These are phyloP conservation scores for Suillus cothurnatus DNA, from an alignment of 768 basidiomycete species.

Conservation along the genomic window DNA sequence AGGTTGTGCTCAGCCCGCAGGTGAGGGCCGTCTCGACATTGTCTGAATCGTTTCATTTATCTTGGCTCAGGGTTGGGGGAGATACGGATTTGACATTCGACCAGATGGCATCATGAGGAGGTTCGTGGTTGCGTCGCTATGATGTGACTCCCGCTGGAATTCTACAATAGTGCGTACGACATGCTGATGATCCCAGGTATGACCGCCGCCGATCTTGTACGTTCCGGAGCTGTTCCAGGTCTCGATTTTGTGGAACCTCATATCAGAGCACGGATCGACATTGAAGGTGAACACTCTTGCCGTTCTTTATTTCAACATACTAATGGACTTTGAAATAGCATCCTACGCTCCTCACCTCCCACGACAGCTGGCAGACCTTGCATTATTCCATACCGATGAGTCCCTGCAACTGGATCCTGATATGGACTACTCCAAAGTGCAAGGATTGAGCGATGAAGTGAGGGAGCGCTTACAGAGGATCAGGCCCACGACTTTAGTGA, in stretches of 20 bases:
- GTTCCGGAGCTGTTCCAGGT: slow-evolving; percentile 42
- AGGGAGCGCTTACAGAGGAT: slow-evolving; percentile 61
- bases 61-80: slow-evolving; percentile 41
- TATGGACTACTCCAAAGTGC: slow-evolving; percentile 67
- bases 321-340: slow-evolving; percentile 38
- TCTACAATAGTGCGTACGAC: slow-evolving; percentile 64
- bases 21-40: slow-evolving; percentile 26
- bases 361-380: slow-evolving; percentile 77
- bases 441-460: slow-evolving; percentile 77
- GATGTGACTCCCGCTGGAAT: slow-evolving; percentile 6
- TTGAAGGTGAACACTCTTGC: slow-evolving; percentile 58
- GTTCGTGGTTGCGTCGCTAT: slow-evolving; percentile 24
- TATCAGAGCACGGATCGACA: slow-evolving; percentile 61
- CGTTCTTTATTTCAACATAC: neutral
- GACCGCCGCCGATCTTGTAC: slow-evolving; percentile 42
- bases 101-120: slow-evolving; percentile 48
- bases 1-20: slow-evolving; percentile 42
- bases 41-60: neutral
- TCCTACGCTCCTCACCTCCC: slow-evolving; percentile 62
- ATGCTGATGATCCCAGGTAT: slow-evolving; percentile 64
- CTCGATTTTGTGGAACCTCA: slow-evolving; percentile 51
- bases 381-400: slow-evolving; percentile 76
- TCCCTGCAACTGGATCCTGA: slow-evolving; percentile 64
- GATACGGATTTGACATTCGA: slow-evolving; percentile 41
- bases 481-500: slow-evolving; percentile 70